Evolutionary conservation across 140 eudicot genomes (phyloP), one percentile per base, ranked within the genome.

Genomic region (Bidens hawaiensis): DNA sequence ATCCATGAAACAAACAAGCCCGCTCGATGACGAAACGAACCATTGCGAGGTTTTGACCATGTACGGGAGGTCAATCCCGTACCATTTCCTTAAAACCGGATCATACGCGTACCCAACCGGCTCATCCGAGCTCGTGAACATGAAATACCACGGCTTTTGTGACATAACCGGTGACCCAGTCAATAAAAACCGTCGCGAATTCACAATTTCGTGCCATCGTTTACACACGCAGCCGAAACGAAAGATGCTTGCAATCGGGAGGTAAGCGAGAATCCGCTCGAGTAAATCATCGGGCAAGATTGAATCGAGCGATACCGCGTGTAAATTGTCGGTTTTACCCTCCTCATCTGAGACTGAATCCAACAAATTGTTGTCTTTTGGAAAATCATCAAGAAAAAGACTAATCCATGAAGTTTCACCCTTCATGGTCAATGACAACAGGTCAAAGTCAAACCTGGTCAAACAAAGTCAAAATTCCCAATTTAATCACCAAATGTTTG

Each of bases 61-160:
- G 51, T 76, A 75, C 4, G 97, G 97, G 48, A 89, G 95, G 42
- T 89, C 89, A n/a, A 89, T 73, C 51, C 76, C 78, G 2, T 89
- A 81, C 97, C 97, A 89, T 58, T 89, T 89, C 14, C 73, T 25
- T 3, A 85, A 78, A 12, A 78, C 57, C 1, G 89, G 97, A 54
- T 89, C 97, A 55, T 75, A 89, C 1, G 97, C 86, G 17, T 82
- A 85, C 13, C 97, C 97, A 19, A 67, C 38, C 0, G 88, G 83
- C 36, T 89, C 95, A 28, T 85, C 93, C 0, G 90, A 77, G 76
- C 86, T 76, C 1, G 97, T 89, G 65, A 89, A 89, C 97, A 89
- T 89, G 75, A 82, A 89, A 71, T 89, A 89, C 95, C 95, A 89
- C 2, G 97, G 97, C 42, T 85, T 89, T 40, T 85, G 95, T 0